phyloP scores from a whole-genome alignment of 768 basidiomycete genomes.

The Kwoniella mangroviensis region DNA sequence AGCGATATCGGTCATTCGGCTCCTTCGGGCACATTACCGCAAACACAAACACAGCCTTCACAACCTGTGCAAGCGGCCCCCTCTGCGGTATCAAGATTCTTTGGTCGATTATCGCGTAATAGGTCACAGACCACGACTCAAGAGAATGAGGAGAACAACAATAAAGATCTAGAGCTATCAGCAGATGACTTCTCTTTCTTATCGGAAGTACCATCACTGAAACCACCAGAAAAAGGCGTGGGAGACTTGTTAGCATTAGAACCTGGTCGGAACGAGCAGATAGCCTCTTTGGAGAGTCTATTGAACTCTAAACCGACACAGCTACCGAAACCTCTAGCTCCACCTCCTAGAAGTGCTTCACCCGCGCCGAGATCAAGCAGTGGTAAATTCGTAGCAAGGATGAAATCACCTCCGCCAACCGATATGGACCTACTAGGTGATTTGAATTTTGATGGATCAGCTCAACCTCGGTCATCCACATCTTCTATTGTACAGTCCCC shows the following conservation, averaged over 20 bases:
- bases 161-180: conserved; percentile 71
- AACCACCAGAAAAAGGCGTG: conserved; percentile 54
- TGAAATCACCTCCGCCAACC: conserved; percentile 27
- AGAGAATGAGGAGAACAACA: conserved; percentile 55
- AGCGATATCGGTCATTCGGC: conserved; percentile 11
- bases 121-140: conserved; percentile 42
- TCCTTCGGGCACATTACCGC: conserved; percentile 3
- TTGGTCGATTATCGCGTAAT: conserved; percentile 71
- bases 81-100: conserved; percentile 81
- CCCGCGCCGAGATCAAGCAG: conserved; percentile 6
- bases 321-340: conserved; percentile 48
- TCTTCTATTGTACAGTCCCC: conserved; percentile 6
- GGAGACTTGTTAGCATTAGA: conserved; percentile 62
- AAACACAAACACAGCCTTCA: conserved; percentile 2
- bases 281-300: conserved; percentile 49
- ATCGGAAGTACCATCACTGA: conserved; percentile 53
- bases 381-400: conserved; percentile 36
- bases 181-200: conserved; percentile 82
- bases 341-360: conserved; percentile 37
- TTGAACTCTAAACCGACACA: conserved; percentile 36
- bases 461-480: neutral
- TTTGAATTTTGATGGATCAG: conserved; percentile 35
- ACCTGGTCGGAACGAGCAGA: conserved; percentile 31
- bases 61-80: conserved; percentile 43
- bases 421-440: conserved; percentile 52